Conservation (phyloP, 805 yeast genomes). For the Pichia cephalocereana region DNA sequence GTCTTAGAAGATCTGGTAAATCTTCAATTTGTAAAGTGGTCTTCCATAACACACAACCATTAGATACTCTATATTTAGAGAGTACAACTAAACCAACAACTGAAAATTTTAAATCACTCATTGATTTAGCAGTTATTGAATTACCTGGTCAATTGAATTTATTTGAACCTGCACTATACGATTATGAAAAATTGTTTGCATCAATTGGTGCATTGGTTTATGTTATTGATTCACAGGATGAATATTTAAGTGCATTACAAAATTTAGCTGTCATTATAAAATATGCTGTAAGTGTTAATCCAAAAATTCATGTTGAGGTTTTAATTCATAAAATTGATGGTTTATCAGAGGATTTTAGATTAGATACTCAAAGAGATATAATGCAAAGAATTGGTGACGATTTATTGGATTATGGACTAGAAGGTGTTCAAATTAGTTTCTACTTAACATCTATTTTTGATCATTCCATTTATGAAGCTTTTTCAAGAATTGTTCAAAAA, state of each 20-base stretch:
- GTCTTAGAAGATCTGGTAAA: conserved; percentile 83
- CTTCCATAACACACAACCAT: conserved; percentile 92
- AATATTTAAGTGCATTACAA: conserved; percentile 83
- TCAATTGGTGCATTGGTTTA: conserved; percentile 87
- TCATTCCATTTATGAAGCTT: conserved; percentile 92
- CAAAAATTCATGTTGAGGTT: conserved; percentile 81
- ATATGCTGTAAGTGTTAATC: conserved; percentile 77
- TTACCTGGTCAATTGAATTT: conserved; percentile 89
- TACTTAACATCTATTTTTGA: conserved; percentile 92
- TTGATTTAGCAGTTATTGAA: conserved; percentile 85
- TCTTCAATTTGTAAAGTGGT: conserved; percentile 94
- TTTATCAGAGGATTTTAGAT: conserved; percentile 81
- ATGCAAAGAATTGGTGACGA: conserved; percentile 96
- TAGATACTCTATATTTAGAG: conserved; percentile 85
- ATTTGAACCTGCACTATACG: conserved; percentile 71
- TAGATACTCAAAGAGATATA: conserved; percentile 93
- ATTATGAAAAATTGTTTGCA: conserved; percentile 65
- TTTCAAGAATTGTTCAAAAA: conserved; percentile 86
- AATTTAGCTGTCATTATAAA: conserved; percentile 83
- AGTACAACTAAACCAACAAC: conserved; percentile 83
- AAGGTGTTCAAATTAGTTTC: conserved; percentile 84
- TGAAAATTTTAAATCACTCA: conserved; percentile 74
- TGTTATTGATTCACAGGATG: conserved; percentile 94
- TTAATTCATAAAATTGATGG: conserved; percentile 96
- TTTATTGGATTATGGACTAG: conserved; percentile 77